Conservation (phyloP, 139 green algal genomes). For the Tetraselmis striata region DNA sequence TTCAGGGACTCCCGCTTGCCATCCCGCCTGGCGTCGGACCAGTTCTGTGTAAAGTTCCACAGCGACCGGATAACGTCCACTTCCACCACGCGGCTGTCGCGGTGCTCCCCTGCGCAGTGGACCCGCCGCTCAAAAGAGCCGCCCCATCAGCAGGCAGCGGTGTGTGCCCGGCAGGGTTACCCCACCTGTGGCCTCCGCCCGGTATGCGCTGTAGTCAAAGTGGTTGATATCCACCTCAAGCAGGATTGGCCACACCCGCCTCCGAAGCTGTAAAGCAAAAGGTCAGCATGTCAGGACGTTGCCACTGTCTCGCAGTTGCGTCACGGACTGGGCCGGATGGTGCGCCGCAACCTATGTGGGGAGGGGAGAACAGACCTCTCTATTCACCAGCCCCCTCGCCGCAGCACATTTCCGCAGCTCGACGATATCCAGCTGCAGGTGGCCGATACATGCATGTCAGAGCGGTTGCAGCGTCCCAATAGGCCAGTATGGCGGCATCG, state of each 20-base stretch:
- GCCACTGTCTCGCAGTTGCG: neutral
- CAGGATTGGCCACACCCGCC: constrained; percentile 62
- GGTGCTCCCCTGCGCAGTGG: constrained; percentile 22
- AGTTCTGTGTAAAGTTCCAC: constrained; percentile 51
- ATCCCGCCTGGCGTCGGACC: constrained; percentile 35
- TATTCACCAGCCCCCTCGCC: constrained; percentile 61
- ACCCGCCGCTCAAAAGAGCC: constrained; percentile 9
- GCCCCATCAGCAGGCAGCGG: neutral
- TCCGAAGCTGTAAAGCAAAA: constrained; percentile 40
- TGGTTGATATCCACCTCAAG: constrained; percentile 25
- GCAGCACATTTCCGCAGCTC: constrained; percentile 55
- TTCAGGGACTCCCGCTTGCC: constrained; percentile 42
- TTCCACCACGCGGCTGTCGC: constrained; percentile 47
- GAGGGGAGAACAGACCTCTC: constrained; percentile 10
- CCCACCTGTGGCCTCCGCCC: neutral
- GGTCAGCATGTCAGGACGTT: neutral
- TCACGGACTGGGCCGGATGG: too few relatives aligned
- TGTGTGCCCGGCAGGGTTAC: neutral
- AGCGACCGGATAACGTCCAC: constrained; percentile 71
- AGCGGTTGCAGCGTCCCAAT: too few relatives aligned
- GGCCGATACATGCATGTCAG: neutral
- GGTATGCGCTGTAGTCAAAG: neutral
- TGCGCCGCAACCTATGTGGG: too few relatives aligned
- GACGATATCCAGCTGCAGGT: constrained; percentile 41
- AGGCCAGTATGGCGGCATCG: too few relatives aligned